These are phyloP conservation scores for Ceratocystis cubensis DNA, from an alignment of 2,329 filamentous ascomycete genomes.

Conservation along the genomic window DNA sequence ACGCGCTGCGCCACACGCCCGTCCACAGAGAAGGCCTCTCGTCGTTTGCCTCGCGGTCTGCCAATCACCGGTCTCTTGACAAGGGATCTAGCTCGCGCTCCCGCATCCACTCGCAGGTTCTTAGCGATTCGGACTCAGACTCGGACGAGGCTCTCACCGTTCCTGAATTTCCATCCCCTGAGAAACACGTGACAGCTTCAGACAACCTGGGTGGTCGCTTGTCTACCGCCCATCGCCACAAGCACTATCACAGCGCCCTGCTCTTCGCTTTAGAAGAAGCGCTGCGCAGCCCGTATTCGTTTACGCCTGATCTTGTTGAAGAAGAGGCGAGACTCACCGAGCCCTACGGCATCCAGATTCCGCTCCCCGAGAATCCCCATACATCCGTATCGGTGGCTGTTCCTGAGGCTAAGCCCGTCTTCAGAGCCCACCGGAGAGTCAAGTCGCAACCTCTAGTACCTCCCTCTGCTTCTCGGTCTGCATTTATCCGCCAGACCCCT, in stretches of 20 bases:
- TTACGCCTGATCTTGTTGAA: conserved; percentile 74
- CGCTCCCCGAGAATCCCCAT: conserved; percentile 29
- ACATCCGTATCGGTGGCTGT: conserved; percentile 34
- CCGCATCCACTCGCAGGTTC: conserved; percentile 36
- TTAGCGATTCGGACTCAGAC: conserved; percentile 32
- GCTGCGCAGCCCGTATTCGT: conserved; percentile 65
- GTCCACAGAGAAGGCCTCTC: conserved; percentile 10
- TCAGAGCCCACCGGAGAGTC: conserved; percentile 15
- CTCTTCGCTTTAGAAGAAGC: conserved; percentile 87
- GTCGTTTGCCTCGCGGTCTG: conserved; percentile 21
- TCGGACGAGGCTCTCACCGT: conserved; percentile 26
- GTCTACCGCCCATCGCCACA: conserved; percentile 55
- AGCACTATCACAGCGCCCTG: conserved; percentile 76
- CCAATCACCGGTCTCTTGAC: conserved; percentile 27
- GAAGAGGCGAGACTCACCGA: conserved; percentile 90
- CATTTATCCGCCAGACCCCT: conserved; percentile 1
- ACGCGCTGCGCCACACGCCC: conserved; percentile 22
- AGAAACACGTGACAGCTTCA: conserved; percentile 12
- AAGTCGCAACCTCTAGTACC: conserved; percentile 16
- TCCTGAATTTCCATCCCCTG: conserved; percentile 27
- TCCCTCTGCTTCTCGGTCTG: conserved; percentile 13
- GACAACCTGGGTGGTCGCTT: conserved; percentile 13
- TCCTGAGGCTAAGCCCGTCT: conserved; percentile 30
- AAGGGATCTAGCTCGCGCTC: conserved; percentile 25
- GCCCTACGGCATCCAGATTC: conserved; percentile 49